Conservation (phyloP, 2,329 filamentous ascomycete species). For the Aspergillus versicolor region DNA sequence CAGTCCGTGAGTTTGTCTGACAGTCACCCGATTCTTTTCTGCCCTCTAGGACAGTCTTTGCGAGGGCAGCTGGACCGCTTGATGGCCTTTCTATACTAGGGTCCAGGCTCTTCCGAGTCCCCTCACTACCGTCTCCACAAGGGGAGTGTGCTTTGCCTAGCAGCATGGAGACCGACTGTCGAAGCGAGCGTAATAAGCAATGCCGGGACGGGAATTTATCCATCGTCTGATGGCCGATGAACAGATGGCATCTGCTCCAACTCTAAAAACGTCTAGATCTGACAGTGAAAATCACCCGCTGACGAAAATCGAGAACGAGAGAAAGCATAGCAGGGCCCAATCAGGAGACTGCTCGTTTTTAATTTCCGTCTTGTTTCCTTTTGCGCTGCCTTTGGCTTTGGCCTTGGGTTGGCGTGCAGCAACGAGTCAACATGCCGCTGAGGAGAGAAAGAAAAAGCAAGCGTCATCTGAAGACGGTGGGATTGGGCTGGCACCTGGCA, state of each 20-base stretch:
- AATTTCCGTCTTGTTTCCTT: slow-evolving; percentile 5
- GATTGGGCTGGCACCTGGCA: slow-evolving; percentile 3
- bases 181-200: slow-evolving; percentile 1
- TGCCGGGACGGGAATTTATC: not conserved
- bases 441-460: slow-evolving; percentile 15
- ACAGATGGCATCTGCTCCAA: slow-evolving; percentile 5
- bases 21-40: slow-evolving; percentile 12
- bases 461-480: slow-evolving; percentile 7
- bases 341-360: slow-evolving; percentile 1
- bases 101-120: not conserved
- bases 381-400: slow-evolving; percentile 2
- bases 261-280: slow-evolving; percentile 8
- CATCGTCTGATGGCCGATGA: not conserved
- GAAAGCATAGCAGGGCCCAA: slow-evolving; percentile 1
- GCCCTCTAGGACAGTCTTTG: not conserved
- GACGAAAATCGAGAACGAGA: slow-evolving; percentile 5
- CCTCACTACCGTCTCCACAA: not conserved
- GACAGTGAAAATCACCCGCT: slow-evolving; percentile 9
- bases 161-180: not conserved
- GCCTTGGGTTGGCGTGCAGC: slow-evolving; percentile 13
- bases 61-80: not conserved
- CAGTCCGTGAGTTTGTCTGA: slow-evolving; percentile 10
- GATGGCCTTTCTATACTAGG: not conserved
- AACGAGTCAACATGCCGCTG: slow-evolving; percentile 10
- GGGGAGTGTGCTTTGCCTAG: not conserved